Base-by-base conservation (phyloP, 495 filamentous ascomycete species). In the Penicillium lividum region DNA sequence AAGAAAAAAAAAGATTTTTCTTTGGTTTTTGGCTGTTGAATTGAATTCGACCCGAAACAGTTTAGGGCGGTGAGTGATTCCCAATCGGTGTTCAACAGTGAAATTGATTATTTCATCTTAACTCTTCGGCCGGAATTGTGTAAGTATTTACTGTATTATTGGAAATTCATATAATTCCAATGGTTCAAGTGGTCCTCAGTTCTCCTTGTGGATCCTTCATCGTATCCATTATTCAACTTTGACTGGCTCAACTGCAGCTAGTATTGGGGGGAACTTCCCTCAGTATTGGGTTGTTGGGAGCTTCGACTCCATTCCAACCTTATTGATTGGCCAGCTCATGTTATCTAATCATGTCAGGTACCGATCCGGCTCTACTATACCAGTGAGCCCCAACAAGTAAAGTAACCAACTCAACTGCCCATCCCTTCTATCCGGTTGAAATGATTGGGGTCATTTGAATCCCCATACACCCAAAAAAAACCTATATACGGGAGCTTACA, bases 21-120 rank as follows among this genome's bases (percentile, higher is more conserved):
- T 22, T 22, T 22, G 22, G 22, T 40, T 40, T 40, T 40, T 40
- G 10, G 62, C 61, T 68, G 69, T 68, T 68, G 67, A 68, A 68
- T 61, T 54, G 56, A 50, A 61, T 16, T 5, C 42, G 47, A 22
- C 65, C 53, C 33, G 60, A 68, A 57, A 1, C 3, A 56, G 67
- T 56, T 61, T 70, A 70, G 67, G 54, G 67, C 31, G 5, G 4
- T 25, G 58, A 61, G 60, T 63, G 60, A 54, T 22, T 59, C 66
- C 60, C 58, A 67, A 67, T 65, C 40, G 53, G 49, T 45, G 51
- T 62, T 62, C 55, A 58, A 58, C 59, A 54, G 18, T 47, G 11
- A 15, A 16, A 27, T 25, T 18, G 22, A 29, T 27, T 25, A 13
- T 29, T 47, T n/a, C 38, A 4, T 40, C 3, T 40, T 7, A 13